These are phyloP conservation scores for Gryganskiella cystojenkinii DNA, from an alignment of 192 early-diverging fungal genomes.

Conservation along the genomic window DNA sequence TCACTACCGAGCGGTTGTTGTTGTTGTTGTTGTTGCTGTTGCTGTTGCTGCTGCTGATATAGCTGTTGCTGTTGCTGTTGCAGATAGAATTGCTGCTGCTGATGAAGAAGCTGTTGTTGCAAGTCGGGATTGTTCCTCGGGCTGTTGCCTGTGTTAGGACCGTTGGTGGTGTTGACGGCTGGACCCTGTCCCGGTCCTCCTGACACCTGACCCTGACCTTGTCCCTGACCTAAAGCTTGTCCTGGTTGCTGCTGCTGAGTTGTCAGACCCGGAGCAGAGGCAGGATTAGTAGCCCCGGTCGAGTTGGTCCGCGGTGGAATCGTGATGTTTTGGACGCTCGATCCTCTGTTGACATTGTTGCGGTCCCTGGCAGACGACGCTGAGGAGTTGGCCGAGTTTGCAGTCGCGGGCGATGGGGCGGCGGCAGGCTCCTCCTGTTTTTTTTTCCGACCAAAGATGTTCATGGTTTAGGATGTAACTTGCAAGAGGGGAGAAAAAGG, in stretches of 20 bases:
- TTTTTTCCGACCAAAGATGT: constrained; percentile 26
- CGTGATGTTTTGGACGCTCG: constrained; percentile 13
- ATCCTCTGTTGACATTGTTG: background rate
- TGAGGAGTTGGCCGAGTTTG: background rate
- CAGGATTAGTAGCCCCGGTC: background rate
- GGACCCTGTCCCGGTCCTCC: no score
- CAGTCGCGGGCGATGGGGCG: background rate
- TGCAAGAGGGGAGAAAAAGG: background rate
- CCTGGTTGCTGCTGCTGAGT: no score
- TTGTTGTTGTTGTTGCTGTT: constrained; percentile 17
- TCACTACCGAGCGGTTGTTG: constrained; percentile 1
- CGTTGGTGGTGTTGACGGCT: background rate
- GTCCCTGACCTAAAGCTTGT: no score
- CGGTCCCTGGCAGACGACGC: background rate
- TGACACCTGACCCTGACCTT: no score
- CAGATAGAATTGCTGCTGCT: constrained; percentile 8
- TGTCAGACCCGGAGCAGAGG: background rate
- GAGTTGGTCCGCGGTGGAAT: constrained; percentile 22
- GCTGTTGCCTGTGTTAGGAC: constrained; percentile 7
- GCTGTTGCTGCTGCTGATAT: background rate
- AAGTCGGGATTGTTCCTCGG: background rate
- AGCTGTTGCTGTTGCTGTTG: constrained; percentile 13
- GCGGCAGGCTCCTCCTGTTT: constrained; percentile 26
- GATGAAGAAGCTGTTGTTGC: background rate
- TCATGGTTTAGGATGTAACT: constrained; percentile 9